phyloP scores from a whole-genome alignment of 495 filamentous ascomycete species.

The Penicillium ochrochloron region DNA sequence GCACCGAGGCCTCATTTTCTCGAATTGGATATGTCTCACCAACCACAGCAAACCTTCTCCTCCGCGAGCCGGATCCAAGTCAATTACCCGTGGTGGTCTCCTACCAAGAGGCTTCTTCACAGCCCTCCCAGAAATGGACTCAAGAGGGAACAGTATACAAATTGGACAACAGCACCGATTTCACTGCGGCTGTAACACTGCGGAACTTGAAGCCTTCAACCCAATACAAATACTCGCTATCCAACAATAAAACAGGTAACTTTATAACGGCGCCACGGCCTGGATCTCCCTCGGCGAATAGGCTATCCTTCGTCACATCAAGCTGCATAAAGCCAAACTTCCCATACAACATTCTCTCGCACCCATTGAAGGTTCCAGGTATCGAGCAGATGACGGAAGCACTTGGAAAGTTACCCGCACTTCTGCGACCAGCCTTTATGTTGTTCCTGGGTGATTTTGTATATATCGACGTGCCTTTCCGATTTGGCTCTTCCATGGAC shows the following conservation, averaged over 20 bases:
- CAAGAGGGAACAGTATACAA: slow-evolving; percentile 63
- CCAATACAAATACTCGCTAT: slow-evolving; percentile 78
- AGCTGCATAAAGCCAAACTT: slow-evolving; percentile 91
- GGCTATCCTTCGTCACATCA: slow-evolving; percentile 86
- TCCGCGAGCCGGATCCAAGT: slow-evolving; percentile 78
- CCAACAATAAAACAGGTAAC: slow-evolving; percentile 78
- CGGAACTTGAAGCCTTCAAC: slow-evolving; percentile 61
- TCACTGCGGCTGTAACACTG: slow-evolving; percentile 67
- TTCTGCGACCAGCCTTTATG: slow-evolving; percentile 79
- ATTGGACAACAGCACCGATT: slow-evolving; percentile 80
- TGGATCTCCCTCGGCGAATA: slow-evolving; percentile 63
- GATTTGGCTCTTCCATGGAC: slow-evolving; percentile 70
- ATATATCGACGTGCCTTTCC: slow-evolving; percentile 88
- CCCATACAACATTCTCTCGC: slow-evolving; percentile 80
- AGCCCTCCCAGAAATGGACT: slow-evolving; percentile 58
- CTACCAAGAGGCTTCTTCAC: slow-evolving; percentile 50
- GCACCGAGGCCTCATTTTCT: slow-evolving; percentile 78
- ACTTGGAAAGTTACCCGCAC: slow-evolving; percentile 63
- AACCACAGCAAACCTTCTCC: slow-evolving; percentile 75
- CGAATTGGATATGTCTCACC: slow-evolving; percentile 86
- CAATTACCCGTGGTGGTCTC: slow-evolving; percentile 75
- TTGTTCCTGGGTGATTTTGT: slow-evolving; percentile 99
- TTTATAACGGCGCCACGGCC: slow-evolving; percentile 72
- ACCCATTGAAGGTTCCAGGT: slow-evolving; percentile 81
- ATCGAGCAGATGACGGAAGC: slow-evolving; percentile 63